Conservation (phyloP, 192 early-diverging fungal genomes). For the Diversispora eburnea region DNA sequence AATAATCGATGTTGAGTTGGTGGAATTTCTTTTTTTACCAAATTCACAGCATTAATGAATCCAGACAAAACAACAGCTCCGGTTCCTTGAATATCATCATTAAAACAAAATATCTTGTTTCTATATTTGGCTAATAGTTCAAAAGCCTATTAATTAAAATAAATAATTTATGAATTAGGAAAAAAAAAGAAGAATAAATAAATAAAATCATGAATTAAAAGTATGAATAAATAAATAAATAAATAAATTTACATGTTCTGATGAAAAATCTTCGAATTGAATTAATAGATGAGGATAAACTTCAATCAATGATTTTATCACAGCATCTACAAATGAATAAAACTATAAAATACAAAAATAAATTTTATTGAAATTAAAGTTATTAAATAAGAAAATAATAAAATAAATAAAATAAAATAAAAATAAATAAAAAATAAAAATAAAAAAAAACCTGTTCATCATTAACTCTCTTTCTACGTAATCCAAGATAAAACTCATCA, state of each 20-base stretch:
- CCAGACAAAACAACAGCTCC: constrained; percentile 92
- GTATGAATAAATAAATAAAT: background rate
- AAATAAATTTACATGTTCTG: constrained; percentile 58
- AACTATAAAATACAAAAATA: constrained; percentile 45
- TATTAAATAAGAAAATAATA: background rate
- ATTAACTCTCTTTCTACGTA: constrained; percentile 61
- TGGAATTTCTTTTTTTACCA: constrained; percentile 52
- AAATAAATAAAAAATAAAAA: too few relatives aligned
- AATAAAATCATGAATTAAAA: constrained; percentile 6
- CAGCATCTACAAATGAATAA: constrained; percentile 78
- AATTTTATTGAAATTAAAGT: constrained; percentile 1
- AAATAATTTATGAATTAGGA: background rate
- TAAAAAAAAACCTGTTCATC: constrained; percentile 45
- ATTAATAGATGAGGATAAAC: constrained; percentile 82
- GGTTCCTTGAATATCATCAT: constrained; percentile 94
- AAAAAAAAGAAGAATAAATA: background rate
- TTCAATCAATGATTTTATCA: constrained; percentile 63
- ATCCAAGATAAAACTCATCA: constrained; percentile 89
- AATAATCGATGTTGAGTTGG: constrained; percentile 80
- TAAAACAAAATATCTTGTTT: constrained; percentile 78
- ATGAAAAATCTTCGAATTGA: constrained; percentile 96
- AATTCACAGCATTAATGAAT: constrained; percentile 81
- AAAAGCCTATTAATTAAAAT: constrained; percentile 55
- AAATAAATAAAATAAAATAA: constrained; percentile 13
- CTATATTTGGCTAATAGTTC: constrained; percentile 77